Evolutionary conservation across 1,284 basidiomycete genomes (phyloP).

Genomic region (Mycocalia duriaeana): DNA sequence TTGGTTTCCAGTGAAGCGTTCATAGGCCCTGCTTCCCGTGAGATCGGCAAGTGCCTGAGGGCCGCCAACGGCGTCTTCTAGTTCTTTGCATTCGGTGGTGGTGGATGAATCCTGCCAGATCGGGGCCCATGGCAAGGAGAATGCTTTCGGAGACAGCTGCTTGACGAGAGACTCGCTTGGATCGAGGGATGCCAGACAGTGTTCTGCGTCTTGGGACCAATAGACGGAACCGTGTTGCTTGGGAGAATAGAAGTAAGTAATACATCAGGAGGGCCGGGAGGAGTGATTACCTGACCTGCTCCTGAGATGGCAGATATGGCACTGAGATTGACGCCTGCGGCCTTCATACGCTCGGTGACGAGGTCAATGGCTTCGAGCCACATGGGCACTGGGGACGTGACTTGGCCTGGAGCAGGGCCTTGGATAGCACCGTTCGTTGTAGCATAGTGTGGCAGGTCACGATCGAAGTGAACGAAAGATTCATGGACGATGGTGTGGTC

Average conservation of each 20-base stretch:
- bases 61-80: slow-evolving; percentile 69
- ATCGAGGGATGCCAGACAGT: slow-evolving; percentile 52
- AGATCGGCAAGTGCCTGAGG: slow-evolving; percentile 66
- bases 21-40: slow-evolving; percentile 83
- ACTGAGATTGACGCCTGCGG: slow-evolving; percentile 51
- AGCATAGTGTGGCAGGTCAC: slow-evolving; percentile 68
- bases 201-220: slow-evolving; percentile 63
- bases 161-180: slow-evolving; percentile 44
- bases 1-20: slow-evolving; percentile 85
- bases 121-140: slow-evolving; percentile 69
- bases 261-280: not conserved
- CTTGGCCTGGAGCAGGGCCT: slow-evolving; percentile 64
- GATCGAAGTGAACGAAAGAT: slow-evolving; percentile 75
- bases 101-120: slow-evolving; percentile 95
- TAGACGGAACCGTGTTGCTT: slow-evolving; percentile 92
- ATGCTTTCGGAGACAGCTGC: slow-evolving; percentile 59
- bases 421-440: slow-evolving; percentile 72
- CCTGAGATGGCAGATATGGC: slow-evolving; percentile 66
- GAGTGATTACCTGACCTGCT: slow-evolving; percentile 57
- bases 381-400: slow-evolving; percentile 79
- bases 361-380: slow-evolving; percentile 84
- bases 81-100: slow-evolving; percentile 62
- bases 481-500: slow-evolving; percentile 65
- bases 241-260: not conserved
- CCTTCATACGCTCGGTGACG: slow-evolving; percentile 66